phyloP scores from a whole-genome alignment of 345 rosid genomes.

The Salix brachista region DNA sequence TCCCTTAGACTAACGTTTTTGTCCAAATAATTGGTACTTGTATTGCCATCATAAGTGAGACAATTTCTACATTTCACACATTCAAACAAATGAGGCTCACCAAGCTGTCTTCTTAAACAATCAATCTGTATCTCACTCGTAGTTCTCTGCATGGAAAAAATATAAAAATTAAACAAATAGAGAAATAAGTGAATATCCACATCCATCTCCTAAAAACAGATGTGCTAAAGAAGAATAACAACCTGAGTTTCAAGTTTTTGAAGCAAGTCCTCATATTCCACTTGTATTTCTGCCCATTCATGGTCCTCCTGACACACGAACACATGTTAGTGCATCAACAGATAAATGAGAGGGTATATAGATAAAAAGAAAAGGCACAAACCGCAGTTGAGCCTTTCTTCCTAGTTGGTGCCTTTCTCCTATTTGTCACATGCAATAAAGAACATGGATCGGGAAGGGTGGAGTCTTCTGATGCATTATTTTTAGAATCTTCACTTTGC shows the following conservation, averaged over 20 bases:
- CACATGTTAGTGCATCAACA: slow-evolving; percentile 20
- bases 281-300: slow-evolving; percentile 43
- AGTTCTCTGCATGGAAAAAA: slow-evolving; percentile 44
- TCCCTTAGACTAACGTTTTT: slow-evolving; percentile 40
- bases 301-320: slow-evolving; percentile 49
- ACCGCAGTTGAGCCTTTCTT: slow-evolving; percentile 58
- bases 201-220: slow-evolving; percentile 4
- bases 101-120: slow-evolving; percentile 51
- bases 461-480: slow-evolving; percentile 36
- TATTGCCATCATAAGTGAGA: slow-evolving; percentile 18
- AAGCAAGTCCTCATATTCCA: slow-evolving; percentile 65
- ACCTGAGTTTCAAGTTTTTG: slow-evolving; percentile 68
- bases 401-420: slow-evolving; percentile 59
- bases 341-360: slow-evolving; percentile 13
- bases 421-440: slow-evolving; percentile 68
- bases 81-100: slow-evolving; percentile 30
- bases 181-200: neutral
- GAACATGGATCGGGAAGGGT: slow-evolving; percentile 68
- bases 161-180: neutral
- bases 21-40: slow-evolving; percentile 27
- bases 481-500: slow-evolving; percentile 37
- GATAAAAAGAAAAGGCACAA: slow-evolving; percentile 33
- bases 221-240: slow-evolving; percentile 9
- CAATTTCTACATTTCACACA: slow-evolving; percentile 22
- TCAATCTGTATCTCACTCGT: slow-evolving; percentile 58